Base-by-base conservation (phyloP, 2,329 filamentous ascomycete genomes). In the Colletotrichum orbiculare region DNA sequence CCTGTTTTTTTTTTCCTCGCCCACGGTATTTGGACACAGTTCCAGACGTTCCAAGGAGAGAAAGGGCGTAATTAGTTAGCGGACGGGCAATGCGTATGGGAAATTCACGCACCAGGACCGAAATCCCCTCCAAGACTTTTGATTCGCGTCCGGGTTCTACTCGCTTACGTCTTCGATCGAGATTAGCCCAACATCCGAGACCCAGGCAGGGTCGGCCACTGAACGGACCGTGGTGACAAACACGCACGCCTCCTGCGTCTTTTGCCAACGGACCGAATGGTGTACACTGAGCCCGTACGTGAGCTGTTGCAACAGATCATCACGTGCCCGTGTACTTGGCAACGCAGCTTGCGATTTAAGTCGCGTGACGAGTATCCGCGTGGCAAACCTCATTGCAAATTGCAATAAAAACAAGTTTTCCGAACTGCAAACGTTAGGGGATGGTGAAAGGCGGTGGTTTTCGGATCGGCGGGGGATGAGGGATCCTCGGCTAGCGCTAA, bases 401-500 rank as follows among this genome's bases (percentile, higher is more conserved):
- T 17, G 17, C 17, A 17, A 17, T 17, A 17, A 17, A 17, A 17
- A 17, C 17, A 17, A 17, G 17, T 17, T 17, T 25, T 25, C 25
- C 25, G 25, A 25, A 25, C 25, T 25, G 25, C 25, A 25, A 4
- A 25, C 25, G 25, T 4, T 25, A 25, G 25, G 25, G 25, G 25
- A 1, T 4, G 25, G 25, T 25, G 25, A 25, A 25, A 25, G 25
- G 25, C 25, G 25, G 15, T 1, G 25, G 17, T 39, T 35, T 41
- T 35, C 62, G 62, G 58, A 62, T 56, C 58, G 53, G 35, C 46
- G 45, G 25, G 3, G 35, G 56, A 17, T 39, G 42, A 17, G 50
- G 50, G 39, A 52, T 52, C 46, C 48, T 50, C 55, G 50, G 46
- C 58, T 62, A 65, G 42, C 39, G 41, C 35, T 13, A 17, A 57